phyloP scores from a whole-genome alignment of 2,329 filamentous ascomycete species.

The Raffaelea deltoideospora region DNA sequence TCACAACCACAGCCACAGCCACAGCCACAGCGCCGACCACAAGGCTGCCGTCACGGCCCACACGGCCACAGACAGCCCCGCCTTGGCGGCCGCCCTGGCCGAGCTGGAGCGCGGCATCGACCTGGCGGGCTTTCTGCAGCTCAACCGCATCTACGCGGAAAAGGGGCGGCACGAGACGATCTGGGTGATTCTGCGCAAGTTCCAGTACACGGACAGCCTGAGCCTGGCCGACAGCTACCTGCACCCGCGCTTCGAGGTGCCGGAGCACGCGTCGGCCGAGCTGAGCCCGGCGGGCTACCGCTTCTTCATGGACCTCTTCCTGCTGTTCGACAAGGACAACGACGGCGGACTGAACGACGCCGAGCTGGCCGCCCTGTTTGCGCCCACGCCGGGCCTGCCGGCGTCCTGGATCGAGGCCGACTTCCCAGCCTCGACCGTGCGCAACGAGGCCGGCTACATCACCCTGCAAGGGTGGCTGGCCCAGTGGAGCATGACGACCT shows the following conservation, averaged over 20 bases:
- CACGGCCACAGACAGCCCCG: too few relatives aligned
- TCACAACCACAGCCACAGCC: not conserved
- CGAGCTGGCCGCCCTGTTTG: constrained; percentile 76
- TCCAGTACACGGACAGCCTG: constrained; percentile 90
- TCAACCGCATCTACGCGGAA: constrained; percentile 94
- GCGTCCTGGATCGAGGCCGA: constrained; percentile 74
- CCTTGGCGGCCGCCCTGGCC: too few relatives aligned
- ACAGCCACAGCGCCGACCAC: not conserved
- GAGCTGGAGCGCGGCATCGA: constrained; percentile 63
- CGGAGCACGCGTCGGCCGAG: constrained; percentile 82
- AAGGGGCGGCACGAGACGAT: constrained; percentile 97
- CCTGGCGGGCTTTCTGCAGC: constrained; percentile 65
- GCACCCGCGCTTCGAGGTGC: constrained; percentile 86
- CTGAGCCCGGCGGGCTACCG: constrained; percentile 82
- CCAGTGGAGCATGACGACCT: constrained; percentile 99
- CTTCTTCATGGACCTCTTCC: constrained; percentile 92
- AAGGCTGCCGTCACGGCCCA: not conserved
- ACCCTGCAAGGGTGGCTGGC: constrained; percentile 96
- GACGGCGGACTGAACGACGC: constrained; percentile 82
- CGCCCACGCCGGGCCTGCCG: constrained; percentile 81
- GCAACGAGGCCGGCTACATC: constrained; percentile 88
- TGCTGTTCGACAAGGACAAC: constrained; percentile 93
- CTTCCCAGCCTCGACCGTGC: constrained; percentile 86
- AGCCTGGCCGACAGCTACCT: constrained; percentile 84
- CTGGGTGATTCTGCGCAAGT: constrained; percentile 90